Evolutionary conservation across 2,329 filamentous ascomycete species (phyloP).

Genomic region (Arthrobotrys entomopaga): DNA sequence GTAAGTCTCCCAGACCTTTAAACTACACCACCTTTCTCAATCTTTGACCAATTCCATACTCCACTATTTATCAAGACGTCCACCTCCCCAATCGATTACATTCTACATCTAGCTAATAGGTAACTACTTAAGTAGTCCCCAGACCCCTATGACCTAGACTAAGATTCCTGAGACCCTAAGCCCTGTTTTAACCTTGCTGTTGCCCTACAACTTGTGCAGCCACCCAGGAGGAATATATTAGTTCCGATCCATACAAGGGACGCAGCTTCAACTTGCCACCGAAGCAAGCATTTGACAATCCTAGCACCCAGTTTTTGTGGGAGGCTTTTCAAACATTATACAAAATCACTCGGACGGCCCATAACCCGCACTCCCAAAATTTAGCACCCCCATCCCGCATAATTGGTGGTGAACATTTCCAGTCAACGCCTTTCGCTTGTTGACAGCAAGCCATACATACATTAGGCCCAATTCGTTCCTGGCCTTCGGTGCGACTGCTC

Average conservation of each 20-base stretch:
- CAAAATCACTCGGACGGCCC: slow-evolving; percentile 55
- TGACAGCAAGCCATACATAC: slow-evolving; percentile 55
- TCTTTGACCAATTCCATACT: slow-evolving; percentile 5
- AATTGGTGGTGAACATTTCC: slow-evolving; percentile 40
- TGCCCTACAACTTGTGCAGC: slow-evolving; percentile 36
- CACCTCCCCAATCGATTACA: not conserved
- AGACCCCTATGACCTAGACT: slow-evolving; percentile 8
- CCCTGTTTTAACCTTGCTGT: slow-evolving; percentile 35
- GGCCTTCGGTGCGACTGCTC: slow-evolving; percentile 50
- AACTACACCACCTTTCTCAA: slow-evolving; percentile 24
- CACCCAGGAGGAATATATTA: slow-evolving; percentile 52
- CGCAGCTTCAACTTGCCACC: slow-evolving; percentile 45
- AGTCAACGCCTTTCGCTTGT: slow-evolving; percentile 53
- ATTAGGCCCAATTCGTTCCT: slow-evolving; percentile 51
- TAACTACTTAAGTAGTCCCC: not conserved
- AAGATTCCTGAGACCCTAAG: slow-evolving; percentile 17
- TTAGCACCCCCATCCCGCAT: slow-evolving; percentile 52
- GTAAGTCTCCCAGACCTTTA: slow-evolving; percentile 24
- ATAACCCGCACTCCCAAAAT: slow-evolving; percentile 48
- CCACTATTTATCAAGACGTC: slow-evolving; percentile 14
- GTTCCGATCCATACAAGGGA: slow-evolving; percentile 53
- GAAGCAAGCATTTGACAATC: slow-evolving; percentile 28
- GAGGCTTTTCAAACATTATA: slow-evolving; percentile 51
- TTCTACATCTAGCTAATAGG: not conserved
- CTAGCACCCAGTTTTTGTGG: slow-evolving; percentile 42